These are phyloP conservation scores for Candida koratica DNA, from an alignment of 805 yeast species.

Conservation along the genomic window DNA sequence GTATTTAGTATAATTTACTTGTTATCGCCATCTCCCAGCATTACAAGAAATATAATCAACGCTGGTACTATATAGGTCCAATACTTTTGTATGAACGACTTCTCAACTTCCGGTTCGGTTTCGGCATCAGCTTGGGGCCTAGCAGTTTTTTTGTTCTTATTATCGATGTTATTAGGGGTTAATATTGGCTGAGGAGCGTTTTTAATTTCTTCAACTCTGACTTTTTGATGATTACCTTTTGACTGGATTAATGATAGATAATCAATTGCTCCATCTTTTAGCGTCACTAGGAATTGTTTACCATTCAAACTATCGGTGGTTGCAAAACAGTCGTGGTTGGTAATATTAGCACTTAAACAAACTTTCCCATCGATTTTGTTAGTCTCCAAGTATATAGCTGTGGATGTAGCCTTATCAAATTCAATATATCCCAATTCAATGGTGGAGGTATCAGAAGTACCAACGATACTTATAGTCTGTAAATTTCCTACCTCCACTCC, in stretches of 20 bases:
- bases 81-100: conserved; percentile 55
- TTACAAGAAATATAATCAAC: conserved; percentile 32
- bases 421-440: conserved; percentile 17
- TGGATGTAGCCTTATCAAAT: conserved; percentile 11
- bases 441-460: not conserved
- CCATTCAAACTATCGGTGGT: conserved; percentile 9
- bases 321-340: conserved; percentile 29
- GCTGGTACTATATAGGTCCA: conserved; percentile 62
- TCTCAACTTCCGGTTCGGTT: conserved; percentile 22
- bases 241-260: conserved; percentile 7
- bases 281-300: conserved; percentile 13
- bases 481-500: not conserved
- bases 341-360: conserved; percentile 30
- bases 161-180: conserved; percentile 18
- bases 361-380: conserved; percentile 1
- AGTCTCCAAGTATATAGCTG: conserved; percentile 12
- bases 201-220: not conserved
- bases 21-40: conserved; percentile 20
- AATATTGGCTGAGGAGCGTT: conserved; percentile 29
- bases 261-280: conserved; percentile 1
- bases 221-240: not conserved
- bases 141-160: conserved; percentile 7
- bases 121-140: conserved; percentile 3
- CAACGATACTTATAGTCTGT: conserved; percentile 3
- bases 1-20: not conserved